Conservation (phyloP, 148 eudicot species). For the Vaccinium vitisidaea region DNA sequence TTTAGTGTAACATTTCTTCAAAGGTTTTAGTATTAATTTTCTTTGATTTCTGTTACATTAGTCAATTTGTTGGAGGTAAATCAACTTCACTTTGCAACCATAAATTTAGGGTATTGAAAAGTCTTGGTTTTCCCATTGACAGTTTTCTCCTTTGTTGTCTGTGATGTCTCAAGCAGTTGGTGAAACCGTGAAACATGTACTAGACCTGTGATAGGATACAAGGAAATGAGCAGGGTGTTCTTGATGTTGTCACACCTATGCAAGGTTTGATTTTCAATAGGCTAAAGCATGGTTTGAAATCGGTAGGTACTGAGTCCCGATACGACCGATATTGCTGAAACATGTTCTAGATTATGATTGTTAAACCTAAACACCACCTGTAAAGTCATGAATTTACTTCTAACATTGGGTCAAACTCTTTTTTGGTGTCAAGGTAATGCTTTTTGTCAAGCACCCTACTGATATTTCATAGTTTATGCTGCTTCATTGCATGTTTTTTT, state of each 20-base stretch:
- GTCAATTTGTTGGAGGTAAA: conserved; percentile 12
- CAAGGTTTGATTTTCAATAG: not conserved
- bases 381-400: not conserved
- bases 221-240: not conserved
- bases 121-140: not conserved
- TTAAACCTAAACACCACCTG: not conserved
- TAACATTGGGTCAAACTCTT: not conserved
- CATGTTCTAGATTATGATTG: not conserved
- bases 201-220: not conserved
- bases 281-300: not conserved
- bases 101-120: not conserved
- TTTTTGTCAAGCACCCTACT: not conserved
- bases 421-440: too few species aligned
- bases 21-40: not conserved
- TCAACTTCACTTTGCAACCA: conserved; percentile 3
- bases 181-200: not conserved
- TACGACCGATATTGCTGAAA: not conserved
- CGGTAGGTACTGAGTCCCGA: too few species aligned
- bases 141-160: not conserved
- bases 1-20: conserved; percentile 8
- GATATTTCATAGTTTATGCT: not conserved
- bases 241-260: not conserved
- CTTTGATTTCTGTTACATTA: not conserved
- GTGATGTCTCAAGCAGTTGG: not conserved
- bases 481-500: not conserved